Base-by-base conservation (phyloP, 306 rosid genomes). In the Dryas drummondii region DNA sequence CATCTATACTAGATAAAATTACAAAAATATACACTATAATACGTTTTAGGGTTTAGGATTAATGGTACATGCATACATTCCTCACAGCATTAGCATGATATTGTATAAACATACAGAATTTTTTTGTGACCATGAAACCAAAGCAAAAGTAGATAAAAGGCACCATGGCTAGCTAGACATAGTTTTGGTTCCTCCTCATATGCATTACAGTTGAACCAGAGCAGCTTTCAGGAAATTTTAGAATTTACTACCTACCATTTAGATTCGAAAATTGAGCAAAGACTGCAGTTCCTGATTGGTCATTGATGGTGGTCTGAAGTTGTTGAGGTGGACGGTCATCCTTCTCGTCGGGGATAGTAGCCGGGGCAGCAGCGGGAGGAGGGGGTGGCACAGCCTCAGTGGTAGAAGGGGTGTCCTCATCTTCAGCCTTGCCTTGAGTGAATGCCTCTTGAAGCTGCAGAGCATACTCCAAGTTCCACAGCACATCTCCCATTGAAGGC, bases 211-310 rank as follows among this genome's bases (percentile, higher is more conserved):
- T 32, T 32, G 37, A 32, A 32, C 37, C 37, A 32, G 37, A 32
- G 2, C 37, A 32, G 3, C 37, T 32, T 32, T 32, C 37, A 32
- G 42, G 37, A 59, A 50, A 13, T 68, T 71, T 70, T 70, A 6
- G 10, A 51, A 40, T 79, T 89, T 59, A 92, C 88, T 59, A 92
- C 86, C 97, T 84, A 41, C 97, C 97, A 66, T 84, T 87, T 54
- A 92, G 96, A 68, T 86, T 82, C 57, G 77, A 47, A 56, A 92
- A 92, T 70, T 90, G 90, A 5, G 92, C 87, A 74, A 92, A 92
- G 75, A 85, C 68, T 19, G 88, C 89, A 27, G 90, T 85, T 73
- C 96, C 89, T 6, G 97, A 92, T 79, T 92, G 92, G 42, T 81
- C 93, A 78, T 85, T 88, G 37, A 81, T 70, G 65, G 81, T 70